Conservation (phyloP, 1,139 yeast genomes). For the Debaryomycetaceae sp. region DNA sequence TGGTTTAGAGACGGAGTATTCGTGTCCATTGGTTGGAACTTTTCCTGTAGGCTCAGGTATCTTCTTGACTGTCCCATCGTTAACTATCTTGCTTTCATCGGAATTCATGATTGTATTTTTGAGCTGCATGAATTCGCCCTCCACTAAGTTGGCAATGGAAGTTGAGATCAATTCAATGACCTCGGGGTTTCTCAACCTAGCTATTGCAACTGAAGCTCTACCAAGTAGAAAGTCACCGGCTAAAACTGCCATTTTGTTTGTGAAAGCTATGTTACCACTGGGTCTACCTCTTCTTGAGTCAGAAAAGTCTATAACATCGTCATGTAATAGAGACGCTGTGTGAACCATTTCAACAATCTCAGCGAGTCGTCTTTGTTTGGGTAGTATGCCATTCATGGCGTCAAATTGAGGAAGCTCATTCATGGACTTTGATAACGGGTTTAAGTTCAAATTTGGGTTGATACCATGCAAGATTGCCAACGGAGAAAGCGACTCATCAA, state of each 20-base stretch:
- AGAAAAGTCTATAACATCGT: constrained; percentile 93
- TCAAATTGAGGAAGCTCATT: constrained; percentile 65
- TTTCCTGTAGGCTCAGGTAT: constrained; percentile 65
- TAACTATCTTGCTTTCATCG: constrained; percentile 43
- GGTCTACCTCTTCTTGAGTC: constrained; percentile 90
- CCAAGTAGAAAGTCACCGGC: constrained; percentile 96
- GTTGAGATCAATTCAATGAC: constrained; percentile 94
- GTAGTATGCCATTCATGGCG: constrained; percentile 66
- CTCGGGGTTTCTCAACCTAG: constrained; percentile 91
- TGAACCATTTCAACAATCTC: constrained; percentile 98
- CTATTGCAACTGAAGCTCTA: constrained; percentile 93
- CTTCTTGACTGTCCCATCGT: constrained; percentile 46
- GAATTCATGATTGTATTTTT: constrained; percentile 72
- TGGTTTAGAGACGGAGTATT: constrained; percentile 48
- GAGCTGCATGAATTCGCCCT: constrained; percentile 98
- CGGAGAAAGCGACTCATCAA: constrained; percentile 69
- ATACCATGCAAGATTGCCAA: constrained; percentile 82
- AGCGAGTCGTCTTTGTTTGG: constrained; percentile 91
- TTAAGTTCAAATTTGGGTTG: constrained; percentile 73
- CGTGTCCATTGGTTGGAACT: constrained; percentile 58
- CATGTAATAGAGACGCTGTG: constrained; percentile 94
- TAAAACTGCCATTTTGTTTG: constrained; percentile 94
- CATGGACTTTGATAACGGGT: constrained; percentile 82
- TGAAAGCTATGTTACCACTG: constrained; percentile 88
- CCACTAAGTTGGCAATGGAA: constrained; percentile 93